A percentile compares a stretch with the other conserved stretches of the same genome.
Evolutionary conservation across 805 yeast species (phyloP).

Genomic region (Blastobotrys chiropterorum): DNA sequence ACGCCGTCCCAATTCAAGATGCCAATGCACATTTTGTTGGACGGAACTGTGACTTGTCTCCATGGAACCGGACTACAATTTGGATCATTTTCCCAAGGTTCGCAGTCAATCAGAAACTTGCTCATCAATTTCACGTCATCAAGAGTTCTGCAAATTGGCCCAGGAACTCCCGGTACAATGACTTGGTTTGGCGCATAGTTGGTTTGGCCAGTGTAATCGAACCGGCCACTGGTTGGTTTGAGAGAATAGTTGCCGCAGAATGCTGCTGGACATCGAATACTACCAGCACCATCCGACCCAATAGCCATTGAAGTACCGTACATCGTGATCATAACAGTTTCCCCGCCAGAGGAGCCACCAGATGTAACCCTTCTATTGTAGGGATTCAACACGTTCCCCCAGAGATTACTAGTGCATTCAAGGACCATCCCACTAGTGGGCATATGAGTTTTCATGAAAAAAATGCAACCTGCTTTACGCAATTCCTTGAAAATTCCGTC

Average conservation of each 20-base stretch:
- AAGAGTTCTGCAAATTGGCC: constrained; percentile 40
- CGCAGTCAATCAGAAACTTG: constrained; percentile 33
- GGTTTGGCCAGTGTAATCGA: constrained; percentile 34
- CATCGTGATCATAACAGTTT: constrained; percentile 41
- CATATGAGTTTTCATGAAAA: constrained; percentile 47
- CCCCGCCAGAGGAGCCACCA: constrained; percentile 55
- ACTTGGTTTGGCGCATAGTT: constrained; percentile 34
- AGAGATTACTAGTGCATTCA: constrained; percentile 39
- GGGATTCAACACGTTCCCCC: constrained; percentile 44
- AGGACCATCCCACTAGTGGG: constrained; percentile 47
- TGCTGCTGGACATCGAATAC: constrained; percentile 44
- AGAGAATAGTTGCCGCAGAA: constrained; percentile 44
- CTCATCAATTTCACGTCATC: constrained; percentile 37
- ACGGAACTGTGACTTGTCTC: constrained; percentile 28
- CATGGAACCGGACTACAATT: constrained; percentile 46
- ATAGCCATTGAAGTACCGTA: constrained; percentile 46
- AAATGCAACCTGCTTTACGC: constrained; percentile 43
- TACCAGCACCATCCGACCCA: constrained; percentile 52
- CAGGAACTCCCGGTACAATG: constrained; percentile 39
- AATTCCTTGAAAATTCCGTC: too few relatives aligned
- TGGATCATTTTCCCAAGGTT: constrained; percentile 47
- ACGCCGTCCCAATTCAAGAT: constrained; percentile 35
- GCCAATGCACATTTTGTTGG: constrained; percentile 11
- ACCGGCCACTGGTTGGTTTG: constrained; percentile 38
- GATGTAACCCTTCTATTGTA: constrained; percentile 38